A percentile compares a stretch with the other conserved stretches of the same genome.
phyloP scores from a whole-genome alignment of 257 asterid genomes.

The Hygrophila difformis region DNA sequence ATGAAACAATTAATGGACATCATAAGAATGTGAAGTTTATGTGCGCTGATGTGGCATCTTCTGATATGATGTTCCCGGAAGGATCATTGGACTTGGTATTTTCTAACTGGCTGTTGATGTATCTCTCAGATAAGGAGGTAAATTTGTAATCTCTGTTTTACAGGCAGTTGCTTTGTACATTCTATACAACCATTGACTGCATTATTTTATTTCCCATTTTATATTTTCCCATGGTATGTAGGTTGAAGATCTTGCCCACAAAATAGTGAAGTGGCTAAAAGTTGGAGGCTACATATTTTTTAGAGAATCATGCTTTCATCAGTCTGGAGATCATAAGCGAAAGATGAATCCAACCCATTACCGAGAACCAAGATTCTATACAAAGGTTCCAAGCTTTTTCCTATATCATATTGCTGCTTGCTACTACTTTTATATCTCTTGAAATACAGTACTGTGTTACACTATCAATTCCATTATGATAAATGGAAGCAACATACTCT shows the following conservation, averaged over 20 bases:
- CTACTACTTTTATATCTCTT: not conserved
- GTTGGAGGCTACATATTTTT: conserved; percentile 92
- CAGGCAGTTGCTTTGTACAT: no score
- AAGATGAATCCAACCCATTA: conserved; percentile 86
- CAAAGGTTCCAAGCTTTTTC: conserved; percentile 42
- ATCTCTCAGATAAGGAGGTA: conserved; percentile 92
- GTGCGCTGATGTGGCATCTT: conserved; percentile 90
- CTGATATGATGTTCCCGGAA: conserved; percentile 53
- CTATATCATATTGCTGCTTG: no score
- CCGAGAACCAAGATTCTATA: conserved; percentile 91
- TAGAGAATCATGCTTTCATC: conserved; percentile 97
- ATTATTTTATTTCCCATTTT: not conserved
- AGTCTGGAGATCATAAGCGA: conserved; percentile 89
- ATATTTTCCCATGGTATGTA: conserved; percentile 19
- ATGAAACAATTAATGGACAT: conserved; percentile 57
- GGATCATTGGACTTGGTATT: conserved; percentile 75
- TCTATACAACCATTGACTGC: not conserved
- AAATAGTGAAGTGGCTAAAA: conserved; percentile 82
- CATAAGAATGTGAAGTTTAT: conserved; percentile 61
- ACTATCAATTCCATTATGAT: no score
- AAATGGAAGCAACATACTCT: not conserved
- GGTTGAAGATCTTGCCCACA: conserved; percentile 66
- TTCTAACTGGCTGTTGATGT: conserved; percentile 87
- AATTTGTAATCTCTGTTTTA: conserved; percentile 3
- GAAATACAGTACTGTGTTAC: not conserved